A percentile compares a stretch with the other conserved stretches of the same genome.
phyloP scores from a whole-genome alignment of 345 rosid genomes.

The Populus deltoides region DNA sequence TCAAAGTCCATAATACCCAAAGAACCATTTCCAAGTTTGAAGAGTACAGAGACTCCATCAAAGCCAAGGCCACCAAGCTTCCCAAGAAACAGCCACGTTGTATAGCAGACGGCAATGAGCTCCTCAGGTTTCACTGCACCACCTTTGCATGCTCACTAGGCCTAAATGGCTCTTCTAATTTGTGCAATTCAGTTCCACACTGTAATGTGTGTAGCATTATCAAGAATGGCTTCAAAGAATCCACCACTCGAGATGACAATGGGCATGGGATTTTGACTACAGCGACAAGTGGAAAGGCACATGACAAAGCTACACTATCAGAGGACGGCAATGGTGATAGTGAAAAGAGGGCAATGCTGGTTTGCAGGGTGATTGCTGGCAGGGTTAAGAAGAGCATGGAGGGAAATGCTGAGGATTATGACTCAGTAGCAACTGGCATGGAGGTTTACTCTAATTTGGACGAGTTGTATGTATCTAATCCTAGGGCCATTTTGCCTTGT shows the following conservation, averaged over 20 bases:
- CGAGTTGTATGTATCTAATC: slow-evolving; percentile 62
- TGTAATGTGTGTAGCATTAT: slow-evolving; percentile 62
- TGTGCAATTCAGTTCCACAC: slow-evolving; percentile 51
- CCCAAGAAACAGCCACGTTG: slow-evolving; percentile 70
- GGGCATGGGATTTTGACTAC: slow-evolving; percentile 61
- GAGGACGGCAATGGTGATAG: slow-evolving; percentile 15
- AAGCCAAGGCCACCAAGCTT: slow-evolving; percentile 55
- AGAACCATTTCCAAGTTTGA: slow-evolving; percentile 65
- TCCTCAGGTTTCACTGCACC: slow-evolving; percentile 68
- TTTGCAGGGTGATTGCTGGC: slow-evolving; percentile 75
- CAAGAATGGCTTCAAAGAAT: slow-evolving; percentile 56
- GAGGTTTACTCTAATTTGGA: slow-evolving; percentile 63
- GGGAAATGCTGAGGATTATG: slow-evolving; percentile 49
- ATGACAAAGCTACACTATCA: slow-evolving; percentile 40
- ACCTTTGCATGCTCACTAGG: slow-evolving; percentile 57
- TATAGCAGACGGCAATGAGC: slow-evolving; percentile 83
- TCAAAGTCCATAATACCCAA: slow-evolving; percentile 68
- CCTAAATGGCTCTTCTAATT: slow-evolving; percentile 55
- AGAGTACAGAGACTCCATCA: slow-evolving; percentile 68
- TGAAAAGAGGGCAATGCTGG: slow-evolving; percentile 67
- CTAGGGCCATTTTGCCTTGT: slow-evolving; percentile 71
- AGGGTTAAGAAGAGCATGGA: slow-evolving; percentile 57
- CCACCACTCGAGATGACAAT: not conserved
- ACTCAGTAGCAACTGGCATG: slow-evolving; percentile 50
- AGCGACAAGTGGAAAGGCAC: slow-evolving; percentile 75